Evolutionary conservation across 352 stramenopile genomes (phyloP).

Genomic region (Phytopythium sindhum): DNA sequence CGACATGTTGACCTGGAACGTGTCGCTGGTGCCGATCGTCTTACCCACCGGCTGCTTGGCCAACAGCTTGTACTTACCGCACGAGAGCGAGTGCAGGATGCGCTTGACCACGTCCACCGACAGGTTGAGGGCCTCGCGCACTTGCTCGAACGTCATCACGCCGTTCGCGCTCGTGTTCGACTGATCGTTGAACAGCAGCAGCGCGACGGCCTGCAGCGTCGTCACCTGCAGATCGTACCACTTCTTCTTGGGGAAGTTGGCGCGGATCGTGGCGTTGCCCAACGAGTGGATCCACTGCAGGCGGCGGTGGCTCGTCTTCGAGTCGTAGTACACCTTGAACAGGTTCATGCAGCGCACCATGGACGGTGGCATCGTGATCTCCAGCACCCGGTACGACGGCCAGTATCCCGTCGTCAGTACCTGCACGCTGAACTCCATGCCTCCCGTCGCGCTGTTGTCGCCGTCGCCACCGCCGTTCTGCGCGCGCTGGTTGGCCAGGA

Average conservation of each 20-base stretch:
- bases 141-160: slow-evolving; percentile 86
- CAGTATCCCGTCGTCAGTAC: slow-evolving; percentile 99
- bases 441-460: slow-evolving; percentile 28
- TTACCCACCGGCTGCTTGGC: slow-evolving; percentile 92
- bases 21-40: slow-evolving; percentile 94
- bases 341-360: slow-evolving; percentile 96
- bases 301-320: slow-evolving; percentile 92
- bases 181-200: slow-evolving; percentile 94
- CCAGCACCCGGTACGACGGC: slow-evolving; percentile 97
- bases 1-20: slow-evolving; percentile 92
- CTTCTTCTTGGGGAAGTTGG: slow-evolving; percentile 85
- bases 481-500: slow-evolving; percentile 86
- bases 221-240: slow-evolving; percentile 98
- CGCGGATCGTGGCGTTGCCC: slow-evolving; percentile 92
- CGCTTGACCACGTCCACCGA: slow-evolving; percentile 96
- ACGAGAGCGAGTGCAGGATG: slow-evolving; percentile 98
- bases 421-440: slow-evolving; percentile 95
- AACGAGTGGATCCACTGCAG: slow-evolving; percentile 97
- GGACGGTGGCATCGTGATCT: slow-evolving; percentile 93
- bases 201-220: slow-evolving; percentile 95
- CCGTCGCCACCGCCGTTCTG: slow-evolving; percentile 20
- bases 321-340: slow-evolving; percentile 95
- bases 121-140: slow-evolving; percentile 93
- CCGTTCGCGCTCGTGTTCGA: slow-evolving; percentile 34
- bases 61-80: slow-evolving; percentile 98